phyloP scores from a whole-genome alignment of 805 yeast species.

The Pichia phayaonensis region DNA sequence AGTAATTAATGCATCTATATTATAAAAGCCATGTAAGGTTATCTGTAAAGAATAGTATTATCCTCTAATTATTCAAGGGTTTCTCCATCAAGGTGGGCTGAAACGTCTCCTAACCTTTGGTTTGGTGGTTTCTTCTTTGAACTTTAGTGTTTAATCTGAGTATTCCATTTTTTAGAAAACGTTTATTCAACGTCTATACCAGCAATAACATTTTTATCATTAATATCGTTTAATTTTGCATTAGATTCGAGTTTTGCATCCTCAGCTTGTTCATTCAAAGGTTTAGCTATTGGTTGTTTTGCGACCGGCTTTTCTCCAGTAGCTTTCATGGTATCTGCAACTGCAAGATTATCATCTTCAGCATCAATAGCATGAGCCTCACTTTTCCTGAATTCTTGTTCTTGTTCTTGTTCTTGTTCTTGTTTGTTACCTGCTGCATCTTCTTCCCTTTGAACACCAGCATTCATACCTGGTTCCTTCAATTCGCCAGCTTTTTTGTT shows the following conservation, averaged over 20 bases:
- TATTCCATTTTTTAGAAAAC: too few relatives aligned
- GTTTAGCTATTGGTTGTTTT: slow-evolving; percentile 22
- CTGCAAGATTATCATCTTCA: slow-evolving; percentile 1
- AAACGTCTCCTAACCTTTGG: too few relatives aligned
- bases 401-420: not conserved
- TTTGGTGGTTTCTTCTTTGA: too few relatives aligned
- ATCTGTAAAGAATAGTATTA: too few relatives aligned
- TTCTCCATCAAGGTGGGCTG: too few relatives aligned
- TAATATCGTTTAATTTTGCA: not conserved
- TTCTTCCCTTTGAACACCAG: not conserved
- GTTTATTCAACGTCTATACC: not conserved
- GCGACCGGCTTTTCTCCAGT: not conserved
- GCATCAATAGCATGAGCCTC: too few relatives aligned
- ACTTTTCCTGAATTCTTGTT: too few relatives aligned
- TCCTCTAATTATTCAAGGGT: too few relatives aligned
- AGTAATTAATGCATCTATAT: too few relatives aligned
- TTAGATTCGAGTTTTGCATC: slow-evolving; percentile 10
- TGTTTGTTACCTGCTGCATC: not conserved
- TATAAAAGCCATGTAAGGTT: too few relatives aligned
- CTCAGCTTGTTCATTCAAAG: slow-evolving; percentile 22
- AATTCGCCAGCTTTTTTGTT: not conserved
- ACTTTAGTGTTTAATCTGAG: too few relatives aligned
- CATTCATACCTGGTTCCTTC: not conserved
- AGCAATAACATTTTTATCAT: not conserved
- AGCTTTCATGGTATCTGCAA: slow-evolving; percentile 5